These are phyloP conservation scores for Fusarium multiceps DNA, from an alignment of 2,329 filamentous ascomycete species.

Conservation along the genomic window DNA sequence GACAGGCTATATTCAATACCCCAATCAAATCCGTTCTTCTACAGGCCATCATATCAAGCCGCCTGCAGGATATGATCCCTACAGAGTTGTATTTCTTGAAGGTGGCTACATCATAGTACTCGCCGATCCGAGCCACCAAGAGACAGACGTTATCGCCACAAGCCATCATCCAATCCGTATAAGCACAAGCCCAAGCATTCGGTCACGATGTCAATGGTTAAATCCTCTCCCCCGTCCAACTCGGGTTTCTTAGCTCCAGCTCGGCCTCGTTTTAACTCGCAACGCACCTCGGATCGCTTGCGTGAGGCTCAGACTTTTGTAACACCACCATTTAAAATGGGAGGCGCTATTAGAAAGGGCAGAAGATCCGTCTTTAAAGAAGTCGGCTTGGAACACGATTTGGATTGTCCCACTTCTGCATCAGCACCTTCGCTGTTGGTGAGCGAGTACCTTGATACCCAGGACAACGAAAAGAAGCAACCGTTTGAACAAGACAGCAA, in stretches of 20 bases:
- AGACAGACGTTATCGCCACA: constrained; percentile 36
- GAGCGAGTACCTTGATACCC: constrained; percentile 31
- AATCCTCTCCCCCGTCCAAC: constrained; percentile 35
- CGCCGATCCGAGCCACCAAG: constrained; percentile 41
- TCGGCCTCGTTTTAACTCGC: constrained; percentile 64
- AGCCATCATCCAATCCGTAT: constrained; percentile 22
- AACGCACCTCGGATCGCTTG: constrained; percentile 62
- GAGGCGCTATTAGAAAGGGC: constrained; percentile 60
- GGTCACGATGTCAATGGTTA: constrained; percentile 38
- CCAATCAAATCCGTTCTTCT: constrained; percentile 7
- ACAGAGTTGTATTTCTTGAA: constrained; percentile 37
- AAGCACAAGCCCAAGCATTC: constrained; percentile 1
- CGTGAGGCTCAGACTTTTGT: constrained; percentile 58
- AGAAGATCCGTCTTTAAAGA: constrained; percentile 66
- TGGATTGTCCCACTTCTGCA: constrained; percentile 38
- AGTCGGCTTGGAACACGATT: constrained; percentile 57
- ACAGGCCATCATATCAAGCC: constrained; percentile 20
- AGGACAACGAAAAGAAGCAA: constrained; percentile 46
- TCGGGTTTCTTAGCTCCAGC: constrained; percentile 37
- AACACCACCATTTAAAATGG: constrained; percentile 55
- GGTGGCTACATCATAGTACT: constrained; percentile 46
- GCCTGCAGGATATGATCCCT: constrained; percentile 42
- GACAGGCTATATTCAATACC: constrained; percentile 7
- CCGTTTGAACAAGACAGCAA: constrained; percentile 14
- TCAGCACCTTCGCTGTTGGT: constrained; percentile 17